These are phyloP conservation scores for Chlamydomonas eustigma DNA, from an alignment of 139 green algal species.

Conservation along the genomic window DNA sequence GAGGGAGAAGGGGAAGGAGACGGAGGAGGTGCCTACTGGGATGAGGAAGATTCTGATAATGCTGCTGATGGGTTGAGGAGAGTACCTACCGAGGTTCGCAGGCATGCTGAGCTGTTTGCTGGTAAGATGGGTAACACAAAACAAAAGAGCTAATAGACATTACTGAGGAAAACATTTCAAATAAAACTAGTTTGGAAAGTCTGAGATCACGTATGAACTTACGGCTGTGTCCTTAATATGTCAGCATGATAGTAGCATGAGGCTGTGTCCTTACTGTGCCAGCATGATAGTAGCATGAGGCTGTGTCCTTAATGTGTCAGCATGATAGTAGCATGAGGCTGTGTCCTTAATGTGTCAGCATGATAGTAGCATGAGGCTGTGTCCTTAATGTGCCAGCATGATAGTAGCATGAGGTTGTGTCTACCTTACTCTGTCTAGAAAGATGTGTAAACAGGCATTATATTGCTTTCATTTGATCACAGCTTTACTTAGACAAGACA, in stretches of 20 bases:
- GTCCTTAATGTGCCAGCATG: background rate
- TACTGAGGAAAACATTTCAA: background rate
- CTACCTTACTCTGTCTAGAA: background rate
- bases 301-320: no score
- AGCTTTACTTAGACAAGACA: background rate
- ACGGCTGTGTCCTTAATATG: no score
- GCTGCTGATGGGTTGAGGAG: background rate
- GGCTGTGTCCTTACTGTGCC: no score
- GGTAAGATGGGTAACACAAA: background rate
- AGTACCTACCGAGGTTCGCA: background rate
- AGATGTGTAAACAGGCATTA: no score
- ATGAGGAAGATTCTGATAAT: background rate
- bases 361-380: background rate
- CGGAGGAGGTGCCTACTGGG: background rate
- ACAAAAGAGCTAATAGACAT: background rate
- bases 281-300: background rate
- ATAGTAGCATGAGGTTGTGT: background rate
- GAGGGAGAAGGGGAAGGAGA: background rate
- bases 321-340: background rate
- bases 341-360: background rate
- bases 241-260: background rate
- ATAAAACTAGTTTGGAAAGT: background rate
- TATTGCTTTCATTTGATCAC: background rate
- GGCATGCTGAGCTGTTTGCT: background rate
- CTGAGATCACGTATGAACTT: background rate